A percentile compares a stretch with the other conserved stretches of the same genome.
Conservation (phyloP, 2,329 filamentous ascomycete genomes). For the Lasiodiplodia sp. region DNA sequence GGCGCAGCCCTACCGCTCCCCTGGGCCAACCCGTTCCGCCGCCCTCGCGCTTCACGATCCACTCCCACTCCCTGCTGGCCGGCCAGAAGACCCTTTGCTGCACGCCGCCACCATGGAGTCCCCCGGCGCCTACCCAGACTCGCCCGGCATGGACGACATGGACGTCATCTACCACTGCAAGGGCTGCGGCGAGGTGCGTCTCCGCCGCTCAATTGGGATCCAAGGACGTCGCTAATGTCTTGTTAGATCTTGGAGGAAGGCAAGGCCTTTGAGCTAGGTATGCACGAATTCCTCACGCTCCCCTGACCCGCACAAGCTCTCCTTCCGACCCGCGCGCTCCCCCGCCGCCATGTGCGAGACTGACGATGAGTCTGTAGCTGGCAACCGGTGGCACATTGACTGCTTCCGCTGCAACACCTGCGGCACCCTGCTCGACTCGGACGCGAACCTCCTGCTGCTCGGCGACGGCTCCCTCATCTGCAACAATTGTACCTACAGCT, state of each 20-base stretch:
- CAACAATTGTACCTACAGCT: constrained; percentile 99
- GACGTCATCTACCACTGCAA: constrained; percentile 69
- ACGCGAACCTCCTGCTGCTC: constrained; percentile 94
- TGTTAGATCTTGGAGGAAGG: constrained; percentile 93
- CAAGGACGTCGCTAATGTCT: constrained; percentile 32
- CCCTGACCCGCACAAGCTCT: constrained; percentile 24
- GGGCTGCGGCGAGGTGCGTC: constrained; percentile 60
- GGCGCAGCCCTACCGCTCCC: constrained; percentile 26
- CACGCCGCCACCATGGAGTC: constrained; percentile 57
- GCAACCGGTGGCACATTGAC: constrained; percentile 97
- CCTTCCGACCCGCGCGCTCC: constrained; percentile 7
- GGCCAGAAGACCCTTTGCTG: constrained; percentile 13
- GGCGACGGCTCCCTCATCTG: constrained; percentile 98
- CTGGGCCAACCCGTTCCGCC: constrained; percentile 4
- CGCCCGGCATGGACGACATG: constrained; percentile 47
- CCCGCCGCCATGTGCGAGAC: constrained; percentile 17
- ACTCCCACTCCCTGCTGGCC: constrained; percentile 6
- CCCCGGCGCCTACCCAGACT: constrained; percentile 63
- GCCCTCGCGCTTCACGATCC: neutral
- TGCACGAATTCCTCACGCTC: constrained; percentile 42
- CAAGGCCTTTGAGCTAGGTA: constrained; percentile 97
- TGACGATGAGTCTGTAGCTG: constrained; percentile 64
- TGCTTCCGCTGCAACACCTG: constrained; percentile 99
- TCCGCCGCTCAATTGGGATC: constrained; percentile 29
- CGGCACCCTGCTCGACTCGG: constrained; percentile 93